Conservation (phyloP, 257 asterid genomes). For the Apocynum venetum region DNA sequence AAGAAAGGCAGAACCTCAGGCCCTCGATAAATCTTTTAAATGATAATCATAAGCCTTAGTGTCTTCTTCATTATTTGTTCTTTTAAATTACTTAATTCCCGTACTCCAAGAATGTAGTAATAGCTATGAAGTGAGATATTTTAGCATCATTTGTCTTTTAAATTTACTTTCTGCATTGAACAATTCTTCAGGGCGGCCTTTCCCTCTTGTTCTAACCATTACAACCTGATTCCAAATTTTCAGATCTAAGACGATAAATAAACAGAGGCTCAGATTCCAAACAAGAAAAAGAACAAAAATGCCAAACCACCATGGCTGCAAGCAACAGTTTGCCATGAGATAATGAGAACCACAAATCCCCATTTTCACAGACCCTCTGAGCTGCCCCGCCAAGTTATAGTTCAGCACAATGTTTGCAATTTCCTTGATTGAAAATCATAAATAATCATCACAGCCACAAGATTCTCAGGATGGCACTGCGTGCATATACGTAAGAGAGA, state of each 20-base stretch:
- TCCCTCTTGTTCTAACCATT: neutral
- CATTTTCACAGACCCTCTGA: slow-evolving; percentile 5
- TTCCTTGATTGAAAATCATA: neutral
- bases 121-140: neutral
- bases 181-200: too few species aligned
- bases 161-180: neutral
- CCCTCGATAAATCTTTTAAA: neutral
- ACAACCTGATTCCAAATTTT: neutral
- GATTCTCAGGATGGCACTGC: neutral
- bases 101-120: neutral
- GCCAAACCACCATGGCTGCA: slow-evolving; percentile 20
- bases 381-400: slow-evolving; percentile 24
- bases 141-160: neutral
- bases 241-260: neutral
- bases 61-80: neutral
- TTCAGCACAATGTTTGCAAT: neutral
- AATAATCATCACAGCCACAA: slow-evolving; percentile 14
- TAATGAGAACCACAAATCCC: neutral
- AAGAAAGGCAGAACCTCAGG: too few species aligned
- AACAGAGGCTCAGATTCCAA: slow-evolving; percentile 20
- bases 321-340: slow-evolving; percentile 1
- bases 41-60: too few species aligned
- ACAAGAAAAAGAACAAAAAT: neutral
- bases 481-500: too few species aligned
- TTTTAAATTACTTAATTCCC: neutral